Conservation (phyloP, 768 basidiomycete genomes). For the Mycena albidolilacea region DNA sequence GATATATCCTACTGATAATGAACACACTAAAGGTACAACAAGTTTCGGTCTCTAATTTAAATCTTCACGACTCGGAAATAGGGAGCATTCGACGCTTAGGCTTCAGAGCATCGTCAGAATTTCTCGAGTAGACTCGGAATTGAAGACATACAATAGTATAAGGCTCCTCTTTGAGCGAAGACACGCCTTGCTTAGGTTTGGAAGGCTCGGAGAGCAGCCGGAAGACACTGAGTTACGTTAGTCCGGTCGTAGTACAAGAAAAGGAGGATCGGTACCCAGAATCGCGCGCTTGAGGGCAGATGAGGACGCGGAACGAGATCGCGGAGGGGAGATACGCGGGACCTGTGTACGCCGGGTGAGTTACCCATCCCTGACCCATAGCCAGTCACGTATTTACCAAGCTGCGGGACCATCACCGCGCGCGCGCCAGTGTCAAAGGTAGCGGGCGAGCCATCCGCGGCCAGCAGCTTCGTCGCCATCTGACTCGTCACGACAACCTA, state of each 20-base stretch:
- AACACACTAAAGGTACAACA: neutral
- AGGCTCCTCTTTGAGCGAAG: slow-evolving; percentile 25
- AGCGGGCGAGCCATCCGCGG: slow-evolving; percentile 74
- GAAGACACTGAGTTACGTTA: slow-evolving; percentile 27
- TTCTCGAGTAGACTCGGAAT: neutral
- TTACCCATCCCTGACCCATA: neutral
- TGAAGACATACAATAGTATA: slow-evolving; percentile 32
- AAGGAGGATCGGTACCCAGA: slow-evolving; percentile 37
- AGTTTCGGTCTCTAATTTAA: neutral
- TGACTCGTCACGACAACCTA: slow-evolving; percentile 77
- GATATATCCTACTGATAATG: too few relatives aligned
- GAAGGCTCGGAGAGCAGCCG: slow-evolving; percentile 29
- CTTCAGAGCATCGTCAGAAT: slow-evolving; percentile 14
- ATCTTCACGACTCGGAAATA: neutral
- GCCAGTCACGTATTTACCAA: slow-evolving; percentile 58
- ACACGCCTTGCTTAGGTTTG: slow-evolving; percentile 10
- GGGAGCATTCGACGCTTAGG: slow-evolving; percentile 24
- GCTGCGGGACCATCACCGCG: slow-evolving; percentile 76
- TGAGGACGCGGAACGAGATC: slow-evolving; percentile 41
- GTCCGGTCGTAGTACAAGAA: neutral
- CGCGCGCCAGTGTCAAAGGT: slow-evolving; percentile 75
- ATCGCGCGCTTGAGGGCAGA: slow-evolving; percentile 37
- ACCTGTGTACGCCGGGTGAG: slow-evolving; percentile 25
- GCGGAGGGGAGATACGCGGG: slow-evolving; percentile 58
- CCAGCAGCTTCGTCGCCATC: slow-evolving; percentile 77